These are phyloP conservation scores for Limonium bicolor DNA, from an alignment of 148 eudicot genomes.

Conservation along the genomic window DNA sequence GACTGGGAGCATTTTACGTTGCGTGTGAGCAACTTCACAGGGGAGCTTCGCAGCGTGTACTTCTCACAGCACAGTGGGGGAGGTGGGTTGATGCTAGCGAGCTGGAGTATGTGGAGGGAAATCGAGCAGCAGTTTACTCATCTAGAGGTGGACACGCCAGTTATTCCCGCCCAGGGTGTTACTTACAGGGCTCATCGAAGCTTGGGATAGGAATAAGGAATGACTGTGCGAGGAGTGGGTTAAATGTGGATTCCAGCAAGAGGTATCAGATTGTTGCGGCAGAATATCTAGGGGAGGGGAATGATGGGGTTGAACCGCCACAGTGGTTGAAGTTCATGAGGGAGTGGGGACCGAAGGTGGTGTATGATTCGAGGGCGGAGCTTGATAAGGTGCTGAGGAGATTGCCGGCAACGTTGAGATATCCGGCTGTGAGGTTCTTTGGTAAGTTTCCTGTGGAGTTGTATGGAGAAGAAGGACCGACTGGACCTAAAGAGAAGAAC, in stretches of 20 bases:
- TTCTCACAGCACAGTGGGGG: conserved; percentile 92
- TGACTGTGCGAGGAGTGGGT: conserved; percentile 46
- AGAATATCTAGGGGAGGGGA: conserved; percentile 52
- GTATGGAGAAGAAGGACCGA: conserved; percentile 69
- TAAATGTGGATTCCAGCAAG: conserved; percentile 46
- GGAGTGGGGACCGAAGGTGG: conserved; percentile 66
- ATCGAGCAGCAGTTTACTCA: conserved; percentile 48
- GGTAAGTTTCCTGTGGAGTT: conserved; percentile 53
- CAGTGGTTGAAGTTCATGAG: conserved; percentile 81
- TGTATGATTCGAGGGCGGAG: conserved; percentile 51
- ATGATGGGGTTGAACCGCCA: conserved; percentile 52
- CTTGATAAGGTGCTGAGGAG: conserved; percentile 35
- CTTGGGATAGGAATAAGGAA: conserved; percentile 78
- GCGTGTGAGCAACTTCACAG: conserved; percentile 76
- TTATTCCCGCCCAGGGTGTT: conserved; percentile 53
- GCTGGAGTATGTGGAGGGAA: conserved; percentile 68
- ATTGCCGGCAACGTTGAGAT: conserved; percentile 31
- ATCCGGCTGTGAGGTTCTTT: conserved; percentile 22
- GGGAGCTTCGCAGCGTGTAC: conserved; percentile 53
- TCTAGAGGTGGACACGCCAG: conserved; percentile 77
- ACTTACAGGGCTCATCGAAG: conserved; percentile 59
- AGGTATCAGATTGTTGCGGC: conserved; percentile 58
- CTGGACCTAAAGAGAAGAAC: conserved; percentile 95
- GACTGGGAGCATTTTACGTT: conserved; percentile 95
- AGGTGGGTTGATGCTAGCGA: conserved; percentile 52